Base-by-base conservation (phyloP, 129 eudicot species). In the Sambucus nigra region DNA sequence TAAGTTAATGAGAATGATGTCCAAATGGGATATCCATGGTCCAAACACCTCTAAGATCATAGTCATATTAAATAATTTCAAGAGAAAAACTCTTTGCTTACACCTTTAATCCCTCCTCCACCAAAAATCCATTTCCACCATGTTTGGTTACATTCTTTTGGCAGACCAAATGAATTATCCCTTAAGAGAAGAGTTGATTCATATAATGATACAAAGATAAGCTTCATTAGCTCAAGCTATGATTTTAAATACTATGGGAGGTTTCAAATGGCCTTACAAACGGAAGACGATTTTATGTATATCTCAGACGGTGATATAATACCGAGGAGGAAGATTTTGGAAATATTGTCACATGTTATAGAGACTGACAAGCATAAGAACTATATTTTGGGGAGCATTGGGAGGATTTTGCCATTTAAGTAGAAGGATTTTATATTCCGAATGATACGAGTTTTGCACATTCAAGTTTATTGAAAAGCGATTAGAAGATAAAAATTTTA, bases 221-320 rank as follows among this genome's bases (percentile, higher is more conserved):
- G n/a, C n/a, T n/a, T n/a, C n/a, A n/a, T n/a, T n/a, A n/a, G n/a
- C n/a, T n/a, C n/a, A n/a, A n/a, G n/a, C 44, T 84, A 88, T 17
- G 97, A 88, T 68, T 88, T 88, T n/a, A n/a, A n/a, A n/a, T n/a
- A n/a, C n/a, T n/a, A n/a, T n/a, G n/a, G n/a, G n/a, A n/a, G n/a
- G n/a, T n/a, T n/a, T n/a, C n/a, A n/a, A n/a, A n/a, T n/a, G n/a
- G n/a, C n/a, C n/a, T n/a, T n/a, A n/a, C n/a, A 88, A 29, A 88
- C 97, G 0, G 93, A 88, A 24, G 82, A 76, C 1, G 97, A 88
- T 48, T 79, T 88, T 0, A 95, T 88, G 35, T 88, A 88, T 45
- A 79, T 88, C 38, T 49, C 84, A 7, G 97, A 88, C 1, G 97
- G 84, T 46, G 97, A 88, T 31, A 88, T 88, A 95, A 88, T 88